Evolutionary conservation across 208 protist genomes (phyloP).

Genomic region (Leptomonas pyrrhocoris): DNA sequence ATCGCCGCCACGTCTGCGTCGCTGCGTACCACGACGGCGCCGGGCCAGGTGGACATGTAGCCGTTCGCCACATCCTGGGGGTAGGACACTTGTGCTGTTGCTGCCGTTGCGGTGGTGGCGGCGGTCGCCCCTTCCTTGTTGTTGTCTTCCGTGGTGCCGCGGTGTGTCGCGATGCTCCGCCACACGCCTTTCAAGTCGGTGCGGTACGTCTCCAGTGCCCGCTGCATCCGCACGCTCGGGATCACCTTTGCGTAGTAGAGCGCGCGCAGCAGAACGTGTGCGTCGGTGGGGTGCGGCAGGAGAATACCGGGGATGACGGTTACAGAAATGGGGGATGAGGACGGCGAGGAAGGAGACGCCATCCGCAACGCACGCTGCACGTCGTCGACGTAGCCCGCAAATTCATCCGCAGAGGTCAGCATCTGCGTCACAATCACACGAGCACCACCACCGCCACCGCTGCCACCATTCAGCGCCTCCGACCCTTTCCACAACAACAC

Average conservation of each 20-base stretch:
- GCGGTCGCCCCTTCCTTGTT: not conserved
- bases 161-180: slow-evolving; percentile 14
- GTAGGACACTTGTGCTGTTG: not conserved
- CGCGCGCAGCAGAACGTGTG: slow-evolving; percentile 22
- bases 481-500: slow-evolving; percentile 5
- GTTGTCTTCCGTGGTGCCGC: not conserved
- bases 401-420: slow-evolving; percentile 32
- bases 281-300: slow-evolving; percentile 27
- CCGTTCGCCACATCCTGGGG: not conserved
- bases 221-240: slow-evolving; percentile 24
- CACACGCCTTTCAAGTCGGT: slow-evolving; percentile 14
- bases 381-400: slow-evolving; percentile 23
- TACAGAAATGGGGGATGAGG: not conserved
- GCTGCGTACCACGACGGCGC: not conserved
- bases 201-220: slow-evolving; percentile 18
- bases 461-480: no score
- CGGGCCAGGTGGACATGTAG: slow-evolving; percentile 12
- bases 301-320: slow-evolving; percentile 25
- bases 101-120: not conserved
- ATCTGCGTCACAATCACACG: slow-evolving; percentile 43
- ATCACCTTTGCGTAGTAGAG: slow-evolving; percentile 35
- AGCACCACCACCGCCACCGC: not conserved
- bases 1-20: not conserved
- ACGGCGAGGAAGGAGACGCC: not conserved
- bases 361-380: slow-evolving; percentile 20